Evolutionary conservation across 2,329 filamentous ascomycete genomes (phyloP), one percentile per base, ranked within the genome.

Genomic region (Arachnomyces sp.): DNA sequence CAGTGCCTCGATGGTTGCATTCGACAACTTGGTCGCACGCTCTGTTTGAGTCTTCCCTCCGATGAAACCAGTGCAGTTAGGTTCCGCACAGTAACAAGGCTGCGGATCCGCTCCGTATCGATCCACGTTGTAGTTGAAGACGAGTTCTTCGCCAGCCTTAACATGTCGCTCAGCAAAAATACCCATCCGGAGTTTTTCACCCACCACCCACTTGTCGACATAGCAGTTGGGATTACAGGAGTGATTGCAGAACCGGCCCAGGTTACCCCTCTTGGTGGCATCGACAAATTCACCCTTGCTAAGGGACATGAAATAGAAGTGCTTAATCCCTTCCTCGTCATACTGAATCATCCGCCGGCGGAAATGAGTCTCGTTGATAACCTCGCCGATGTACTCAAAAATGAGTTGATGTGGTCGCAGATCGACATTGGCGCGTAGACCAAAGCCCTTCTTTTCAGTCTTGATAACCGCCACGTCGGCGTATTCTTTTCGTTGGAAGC

Each of bases 231-330:
- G 92, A 61, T 92, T 95, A 74, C 92, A 98, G 7, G 92, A 96
- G 63, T 98, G 92, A 57, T 98, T 98, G 76, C 92, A 98, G 59
- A 98, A 98, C 21, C 92, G 82, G 38, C 89, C 92, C 4, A 98
- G 76, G 52, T 96, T 96, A 37, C 92, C 92, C 61, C 87, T 94
- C 60, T 92, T 94, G 7, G 92, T 98, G 15, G 92, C 92, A 66
- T 98, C 92, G 44, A 98, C 88, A 58, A 96, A 98, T 62, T 96
- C 92, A 55, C 82, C 86, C 62, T 94, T 94, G 58, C 80, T 94
- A 46, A 98, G 80, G 18, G 92, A 96, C 92, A 98, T 98, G 71
- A 98, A 98, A 67, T 98, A 98, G 63, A 98, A 98, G 66, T 98
- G 92, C 63, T 93, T 95, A 73, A 98, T 95, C 45, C 89, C 89